Conservation (phyloP, 306 rosid genomes). For the Quercus agrifolia region DNA sequence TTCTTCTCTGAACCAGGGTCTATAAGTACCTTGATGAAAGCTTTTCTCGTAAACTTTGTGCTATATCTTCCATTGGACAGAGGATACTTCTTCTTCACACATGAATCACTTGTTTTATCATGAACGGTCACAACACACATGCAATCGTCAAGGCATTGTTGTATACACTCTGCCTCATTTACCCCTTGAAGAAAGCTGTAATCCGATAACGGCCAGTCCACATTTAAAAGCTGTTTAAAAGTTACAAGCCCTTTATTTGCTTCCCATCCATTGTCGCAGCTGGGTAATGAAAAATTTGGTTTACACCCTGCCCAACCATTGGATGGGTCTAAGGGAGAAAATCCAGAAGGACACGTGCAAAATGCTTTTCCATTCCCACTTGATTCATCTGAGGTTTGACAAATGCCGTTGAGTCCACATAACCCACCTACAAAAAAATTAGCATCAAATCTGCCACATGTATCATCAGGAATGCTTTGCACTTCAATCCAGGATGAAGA, state of each 20-base stretch:
- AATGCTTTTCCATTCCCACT: rapidly evolving
- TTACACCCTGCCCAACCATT: too few relatives aligned
- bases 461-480: too few relatives aligned
- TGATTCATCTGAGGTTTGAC: rapidly evolving
- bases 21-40: background rate
- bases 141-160: constrained; percentile 10
- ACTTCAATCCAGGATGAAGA: too few relatives aligned
- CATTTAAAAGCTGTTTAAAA: rapidly evolving
- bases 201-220: background rate
- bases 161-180: background rate
- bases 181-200: background rate
- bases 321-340: too few relatives aligned
- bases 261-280: too few relatives aligned
- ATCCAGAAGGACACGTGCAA: rapidly evolving
- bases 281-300: too few relatives aligned
- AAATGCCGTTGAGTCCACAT: too few relatives aligned
- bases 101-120: rapidly evolving
- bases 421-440: too few relatives aligned
- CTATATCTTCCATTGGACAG: constrained; percentile 19
- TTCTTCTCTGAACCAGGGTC: background rate
- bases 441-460: too few relatives aligned
- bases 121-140: background rate
- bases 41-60: background rate
- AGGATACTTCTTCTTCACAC: constrained; percentile 29
- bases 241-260: background rate